Base-by-base conservation (phyloP, 306 rosid species). In the Casuarina glauca region DNA sequence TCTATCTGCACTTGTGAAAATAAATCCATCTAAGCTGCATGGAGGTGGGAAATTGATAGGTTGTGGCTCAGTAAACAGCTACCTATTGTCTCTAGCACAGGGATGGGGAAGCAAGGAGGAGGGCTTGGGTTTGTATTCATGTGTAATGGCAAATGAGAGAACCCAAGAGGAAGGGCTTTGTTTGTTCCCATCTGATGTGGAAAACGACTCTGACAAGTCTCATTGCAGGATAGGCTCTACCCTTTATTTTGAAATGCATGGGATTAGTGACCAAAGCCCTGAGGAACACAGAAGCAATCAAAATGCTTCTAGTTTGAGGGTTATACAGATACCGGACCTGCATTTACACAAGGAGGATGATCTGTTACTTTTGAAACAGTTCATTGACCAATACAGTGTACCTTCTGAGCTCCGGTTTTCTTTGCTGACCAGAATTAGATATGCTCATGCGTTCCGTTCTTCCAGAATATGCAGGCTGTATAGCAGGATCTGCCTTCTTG, bases 41-140 rank as follows among this genome's bases (percentile, higher is more conserved):
- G 98, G 94, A 77, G 88, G 89, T 80, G 94, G 95, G 69, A 94
- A 92, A 89, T 80, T 94, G 95, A 90, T 92, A 76, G 91, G 93
- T 77, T 94, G 98, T 81, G 97, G 95, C 77, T 87, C 91, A 46
- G 97, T 94, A 75, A 94, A 94, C 74, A 86, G 95, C 79, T 85
- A 82, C 89, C 97, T 94, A 55, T 82, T 94, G 73, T 94, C 97
- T 82, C 86, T 94, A 48, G 97, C 97, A 69, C 98, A 94, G 74
- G 98, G 97, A 49, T 94, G 98, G 98, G 98, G 98, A 84, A 92
- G 93, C 93, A 94, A 94, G 87, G 98, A 92, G 80, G 98, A 94
- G 84, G 97, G 97, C 51, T 81, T 94, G 91, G 98, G 98, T 72
- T 82, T 94, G 81, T 92, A 86, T 86, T 89, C 97, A 51, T 94